These are phyloP conservation scores for Arthrinium puccinioides DNA, from an alignment of 2,329 filamentous ascomycete species.

Conservation along the genomic window DNA sequence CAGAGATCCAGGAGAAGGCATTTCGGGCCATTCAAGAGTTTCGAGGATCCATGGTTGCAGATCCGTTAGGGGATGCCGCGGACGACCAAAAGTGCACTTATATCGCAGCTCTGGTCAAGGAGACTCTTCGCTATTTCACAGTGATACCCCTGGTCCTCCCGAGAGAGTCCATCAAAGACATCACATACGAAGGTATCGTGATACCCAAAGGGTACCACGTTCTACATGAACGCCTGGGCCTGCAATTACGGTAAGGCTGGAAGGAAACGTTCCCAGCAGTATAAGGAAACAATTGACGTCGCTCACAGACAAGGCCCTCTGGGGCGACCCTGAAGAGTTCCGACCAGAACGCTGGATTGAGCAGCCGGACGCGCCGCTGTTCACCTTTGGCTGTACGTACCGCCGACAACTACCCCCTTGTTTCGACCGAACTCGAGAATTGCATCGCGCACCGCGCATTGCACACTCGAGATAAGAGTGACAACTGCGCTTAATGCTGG, in stretches of 20 bases:
- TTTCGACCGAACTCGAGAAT: too few relatives aligned
- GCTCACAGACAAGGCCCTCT: constrained; percentile 15
- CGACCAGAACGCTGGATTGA: constrained; percentile 17
- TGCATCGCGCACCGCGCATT: too few relatives aligned
- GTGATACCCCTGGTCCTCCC: constrained; percentile 76
- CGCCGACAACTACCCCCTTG: too few relatives aligned
- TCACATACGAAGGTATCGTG: constrained; percentile 56
- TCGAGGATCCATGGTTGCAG: constrained; percentile 35
- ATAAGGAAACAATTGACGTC: too few relatives aligned
- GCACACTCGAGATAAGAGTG: too few relatives aligned
- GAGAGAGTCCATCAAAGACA: constrained; percentile 63
- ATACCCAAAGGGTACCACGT: constrained; percentile 72
- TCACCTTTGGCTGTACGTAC: constrained; percentile 19
- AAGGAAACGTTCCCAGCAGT: too few relatives aligned
- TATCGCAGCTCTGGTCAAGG: constrained; percentile 70
- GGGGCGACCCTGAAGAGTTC: constrained; percentile 17
- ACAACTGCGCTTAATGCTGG: too few relatives aligned
- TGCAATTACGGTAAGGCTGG: constrained; percentile 17
- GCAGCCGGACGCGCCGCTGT: constrained; percentile 16
- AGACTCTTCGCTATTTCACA: constrained; percentile 70
- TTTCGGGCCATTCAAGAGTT: constrained; percentile 46
- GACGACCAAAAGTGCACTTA: constrained; percentile 75
- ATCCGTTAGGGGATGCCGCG: constrained; percentile 56
- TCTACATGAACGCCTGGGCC: constrained; percentile 55
- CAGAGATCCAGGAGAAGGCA: constrained; percentile 56